phyloP scores from a whole-genome alignment of 2,329 filamentous ascomycete genomes.

The Fusarium zealandicum region DNA sequence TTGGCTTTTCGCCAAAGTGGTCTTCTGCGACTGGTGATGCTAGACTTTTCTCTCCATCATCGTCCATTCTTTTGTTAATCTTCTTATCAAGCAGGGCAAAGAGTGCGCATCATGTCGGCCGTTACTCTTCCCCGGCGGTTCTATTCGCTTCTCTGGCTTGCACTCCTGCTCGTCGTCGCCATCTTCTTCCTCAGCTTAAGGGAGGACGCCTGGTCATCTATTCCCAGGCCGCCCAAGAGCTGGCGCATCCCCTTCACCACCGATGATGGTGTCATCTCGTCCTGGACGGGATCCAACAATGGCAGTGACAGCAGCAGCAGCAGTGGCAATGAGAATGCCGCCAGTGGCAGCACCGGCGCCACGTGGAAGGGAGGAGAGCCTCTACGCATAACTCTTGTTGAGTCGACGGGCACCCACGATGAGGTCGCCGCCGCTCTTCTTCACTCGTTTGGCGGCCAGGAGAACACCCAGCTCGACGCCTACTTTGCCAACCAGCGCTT shows the following conservation, averaged over 20 bases:
- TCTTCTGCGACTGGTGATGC: slow-evolving; percentile 1
- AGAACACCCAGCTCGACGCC: slow-evolving; percentile 30
- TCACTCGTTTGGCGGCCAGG: slow-evolving; percentile 37
- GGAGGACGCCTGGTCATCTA: slow-evolving; percentile 34
- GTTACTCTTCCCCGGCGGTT: slow-evolving; percentile 34
- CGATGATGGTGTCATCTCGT: slow-evolving; percentile 35
- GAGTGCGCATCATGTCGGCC: slow-evolving; percentile 17
- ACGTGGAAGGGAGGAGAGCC: slow-evolving; percentile 19
- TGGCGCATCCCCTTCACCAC: slow-evolving; percentile 39
- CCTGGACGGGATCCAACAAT: slow-evolving; percentile 25
- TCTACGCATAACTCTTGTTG: slow-evolving; percentile 38
- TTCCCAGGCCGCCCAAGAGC: slow-evolving; percentile 25
- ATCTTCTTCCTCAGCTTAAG: slow-evolving; percentile 31
- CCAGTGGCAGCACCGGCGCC: not conserved
- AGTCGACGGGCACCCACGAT: slow-evolving; percentile 41
- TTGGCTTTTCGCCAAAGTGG: not conserved
- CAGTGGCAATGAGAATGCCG: not conserved
- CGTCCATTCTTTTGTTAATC: slow-evolving; percentile 7
- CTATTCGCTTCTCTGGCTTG: slow-evolving; percentile 33
- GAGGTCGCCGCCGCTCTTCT: slow-evolving; percentile 40
- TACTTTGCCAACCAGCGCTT: slow-evolving; percentile 39
- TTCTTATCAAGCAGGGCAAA: not conserved
- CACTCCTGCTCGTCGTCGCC: slow-evolving; percentile 25
- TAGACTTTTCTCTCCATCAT: slow-evolving; percentile 9
- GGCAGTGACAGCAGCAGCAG: not conserved